These are phyloP conservation scores for Nemania diffusa DNA, from an alignment of 2,329 filamentous ascomycete species.

Conservation along the genomic window DNA sequence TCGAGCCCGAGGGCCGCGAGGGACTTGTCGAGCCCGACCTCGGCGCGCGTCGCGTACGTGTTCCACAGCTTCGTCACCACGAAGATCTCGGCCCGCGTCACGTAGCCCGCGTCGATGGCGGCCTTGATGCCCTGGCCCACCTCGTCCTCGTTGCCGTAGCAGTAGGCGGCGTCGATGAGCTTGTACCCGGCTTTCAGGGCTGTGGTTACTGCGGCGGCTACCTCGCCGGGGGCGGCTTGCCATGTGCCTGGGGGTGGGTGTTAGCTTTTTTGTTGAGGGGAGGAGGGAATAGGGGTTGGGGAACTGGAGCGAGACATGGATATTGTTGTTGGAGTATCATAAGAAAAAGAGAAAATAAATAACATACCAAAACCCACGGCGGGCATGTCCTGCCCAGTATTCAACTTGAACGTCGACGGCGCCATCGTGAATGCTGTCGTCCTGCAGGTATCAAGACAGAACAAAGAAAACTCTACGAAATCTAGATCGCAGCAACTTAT, in stretches of 20 bases:
- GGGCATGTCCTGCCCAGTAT: slow-evolving; percentile 71
- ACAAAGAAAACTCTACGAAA: slow-evolving; percentile 5
- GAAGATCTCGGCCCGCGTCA: slow-evolving; percentile 83
- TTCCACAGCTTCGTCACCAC: slow-evolving; percentile 89
- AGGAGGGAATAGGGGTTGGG: background rate
- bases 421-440: slow-evolving; percentile 56
- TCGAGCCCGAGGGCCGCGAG: slow-evolving; percentile 78
- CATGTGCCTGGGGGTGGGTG: slow-evolving; percentile 62
- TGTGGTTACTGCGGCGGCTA: slow-evolving; percentile 66
- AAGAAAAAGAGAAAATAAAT: background rate
- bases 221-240: slow-evolving; percentile 69
- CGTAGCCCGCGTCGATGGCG: slow-evolving; percentile 73
- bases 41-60: slow-evolving; percentile 77
- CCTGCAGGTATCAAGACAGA: slow-evolving; percentile 15
- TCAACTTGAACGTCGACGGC: slow-evolving; percentile 69
- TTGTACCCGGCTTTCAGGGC: slow-evolving; percentile 68
- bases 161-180: slow-evolving; percentile 78
- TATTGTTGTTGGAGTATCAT: background rate
- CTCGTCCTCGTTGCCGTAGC: slow-evolving; percentile 84
- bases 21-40: slow-evolving; percentile 77
- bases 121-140: slow-evolving; percentile 82
- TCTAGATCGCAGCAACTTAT: slow-evolving; percentile 5
- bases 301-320: background rate
- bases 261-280: slow-evolving; percentile 3
- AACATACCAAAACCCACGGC: slow-evolving; percentile 69